Evolutionary conservation across 2,329 filamentous ascomycete species (phyloP), one percentile per base, ranked within the genome.

Genomic region (Cyanodermella asteris): DNA sequence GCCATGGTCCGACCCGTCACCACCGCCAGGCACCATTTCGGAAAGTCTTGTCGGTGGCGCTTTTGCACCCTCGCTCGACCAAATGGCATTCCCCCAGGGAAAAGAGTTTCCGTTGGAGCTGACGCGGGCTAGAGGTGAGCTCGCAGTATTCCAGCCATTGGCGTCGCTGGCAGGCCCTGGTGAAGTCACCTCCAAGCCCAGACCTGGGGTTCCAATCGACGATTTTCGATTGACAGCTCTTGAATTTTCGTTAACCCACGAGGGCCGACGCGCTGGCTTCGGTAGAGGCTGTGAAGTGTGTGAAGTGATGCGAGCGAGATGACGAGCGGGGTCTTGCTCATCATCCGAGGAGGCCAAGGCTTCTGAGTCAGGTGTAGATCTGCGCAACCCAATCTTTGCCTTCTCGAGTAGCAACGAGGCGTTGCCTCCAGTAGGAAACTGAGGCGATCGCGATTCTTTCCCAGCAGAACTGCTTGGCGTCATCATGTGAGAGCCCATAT

Each of bases 321-420:
- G 55, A 22, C 58, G 58, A 36, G 64, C 59, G 42, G 68, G 60
- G 31, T 91, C 75, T 29, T 57, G 62, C 47, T 97, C 87, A 46
- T 94, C 87, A 46, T 94, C 87, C 8, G 82, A 93, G 36, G 84
- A 94, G 26, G 75, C 81, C 31, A 94, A 56, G 25, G 78, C 84
- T 45, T 94, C 84, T 4, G 82, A 93, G 44, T 94, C 87, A 13
- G 84, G 84, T 2, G 84, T 93, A 6, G 80, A 81, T 27, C 76
- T 74, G 38, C 82, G 68, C 28, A 71, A 62, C 28, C 56, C 55
- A 17, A 56, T 45, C 39, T 76, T 74, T 24, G 73, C 59, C 45
- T 81, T 87, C 25, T 84, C 77, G 17, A 78, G 58, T 23, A 77
- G 52, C 19, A 72, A 54, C 19, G 67, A 66, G 30, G 73, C 67